phyloP scores from a whole-genome alignment of 768 basidiomycete genomes.

The Pleurotus tuber-regium region DNA sequence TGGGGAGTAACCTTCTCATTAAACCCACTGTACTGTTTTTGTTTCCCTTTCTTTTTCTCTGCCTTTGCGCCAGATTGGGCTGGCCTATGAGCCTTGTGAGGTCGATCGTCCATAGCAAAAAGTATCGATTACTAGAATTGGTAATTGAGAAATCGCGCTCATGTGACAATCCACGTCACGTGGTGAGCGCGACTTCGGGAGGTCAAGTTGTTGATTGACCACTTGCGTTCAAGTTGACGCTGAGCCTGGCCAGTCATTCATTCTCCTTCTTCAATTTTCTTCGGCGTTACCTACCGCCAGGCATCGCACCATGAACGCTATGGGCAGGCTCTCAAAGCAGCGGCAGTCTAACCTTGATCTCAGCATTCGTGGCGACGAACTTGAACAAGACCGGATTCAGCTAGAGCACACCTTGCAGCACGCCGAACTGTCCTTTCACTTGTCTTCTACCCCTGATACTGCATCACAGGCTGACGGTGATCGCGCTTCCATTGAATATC shows the following conservation, averaged over 20 bases:
- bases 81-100: slow-evolving; percentile 82
- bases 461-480: slow-evolving; percentile 33
- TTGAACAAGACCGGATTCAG: slow-evolving; percentile 72
- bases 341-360: slow-evolving; percentile 29
- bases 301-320: background rate
- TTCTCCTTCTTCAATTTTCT: background rate
- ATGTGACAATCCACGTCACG: background rate
- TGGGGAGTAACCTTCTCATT: slow-evolving; percentile 72
- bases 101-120: slow-evolving; percentile 61
- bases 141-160: background rate
- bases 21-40: slow-evolving; percentile 65
- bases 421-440: slow-evolving; percentile 68
- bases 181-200: background rate
- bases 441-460: slow-evolving; percentile 50
- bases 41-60: slow-evolving; percentile 76
- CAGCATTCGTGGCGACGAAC: slow-evolving; percentile 69
- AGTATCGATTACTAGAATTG: background rate
- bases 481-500: slow-evolving; percentile 63
- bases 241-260: background rate
- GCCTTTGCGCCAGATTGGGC: slow-evolving; percentile 69
- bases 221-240: background rate
- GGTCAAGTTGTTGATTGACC: slow-evolving; percentile 1
- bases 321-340: slow-evolving; percentile 2
- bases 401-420: slow-evolving; percentile 78
- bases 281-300: slow-evolving; percentile 3